Conservation (phyloP, 192 early-diverging fungal genomes). For the Nowakowskiella sp. region DNA sequence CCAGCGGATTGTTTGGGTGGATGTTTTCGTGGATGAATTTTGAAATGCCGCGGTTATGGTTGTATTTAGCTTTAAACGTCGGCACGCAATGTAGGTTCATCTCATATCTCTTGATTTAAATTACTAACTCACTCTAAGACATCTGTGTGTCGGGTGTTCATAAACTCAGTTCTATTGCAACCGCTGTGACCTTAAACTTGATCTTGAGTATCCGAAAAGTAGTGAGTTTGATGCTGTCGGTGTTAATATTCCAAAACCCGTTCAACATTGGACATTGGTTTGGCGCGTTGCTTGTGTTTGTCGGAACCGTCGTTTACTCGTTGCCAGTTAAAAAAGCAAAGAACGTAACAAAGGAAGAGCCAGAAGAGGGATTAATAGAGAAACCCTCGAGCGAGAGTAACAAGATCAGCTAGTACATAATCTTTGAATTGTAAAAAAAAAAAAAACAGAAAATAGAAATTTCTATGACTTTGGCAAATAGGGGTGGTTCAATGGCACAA, state of each 20-base stretch:
- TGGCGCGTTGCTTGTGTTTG: constrained; percentile 68
- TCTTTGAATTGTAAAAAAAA: too few species aligned
- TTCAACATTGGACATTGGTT: constrained; percentile 55
- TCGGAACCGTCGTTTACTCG: constrained; percentile 79
- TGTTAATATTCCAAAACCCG: constrained; percentile 70
- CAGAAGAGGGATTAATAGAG: too few species aligned
- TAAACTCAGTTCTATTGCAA: constrained; percentile 63
- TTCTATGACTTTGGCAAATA: too few species aligned
- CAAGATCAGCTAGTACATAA: too few species aligned
- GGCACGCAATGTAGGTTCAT: constrained; percentile 65
- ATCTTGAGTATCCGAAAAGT: constrained; percentile 83
- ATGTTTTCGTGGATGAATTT: too few species aligned
- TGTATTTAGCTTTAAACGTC: constrained; percentile 60
- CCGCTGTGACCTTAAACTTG: constrained; percentile 76
- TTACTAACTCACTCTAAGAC: constrained; percentile 25
- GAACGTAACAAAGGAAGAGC: too few species aligned
- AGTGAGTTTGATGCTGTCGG: constrained; percentile 67
- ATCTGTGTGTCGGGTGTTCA: constrained; percentile 85
- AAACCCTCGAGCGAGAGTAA: too few species aligned
- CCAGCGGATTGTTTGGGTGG: too few species aligned
- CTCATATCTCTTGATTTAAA: not conserved
- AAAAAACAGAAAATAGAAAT: too few species aligned
- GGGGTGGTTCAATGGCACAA: too few species aligned
- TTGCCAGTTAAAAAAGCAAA: too few species aligned
- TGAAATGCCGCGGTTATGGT: constrained; percentile 64